Evolutionary conservation across 495 filamentous ascomycete species (phyloP).

Genomic region (Daldinia bambusicola): DNA sequence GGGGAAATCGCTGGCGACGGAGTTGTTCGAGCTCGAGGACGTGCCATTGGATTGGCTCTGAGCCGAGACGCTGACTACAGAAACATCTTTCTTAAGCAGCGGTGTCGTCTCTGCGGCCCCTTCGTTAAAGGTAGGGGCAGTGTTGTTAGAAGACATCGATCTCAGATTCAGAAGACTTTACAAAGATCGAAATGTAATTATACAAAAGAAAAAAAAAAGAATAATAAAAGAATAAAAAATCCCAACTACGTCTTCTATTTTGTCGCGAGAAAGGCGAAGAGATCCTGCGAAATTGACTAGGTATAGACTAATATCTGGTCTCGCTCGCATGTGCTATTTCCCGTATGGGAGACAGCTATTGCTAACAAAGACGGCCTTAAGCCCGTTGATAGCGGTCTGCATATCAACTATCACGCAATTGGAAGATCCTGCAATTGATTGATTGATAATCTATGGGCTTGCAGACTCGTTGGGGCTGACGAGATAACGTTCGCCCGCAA

Average conservation of each 20-base stretch:
- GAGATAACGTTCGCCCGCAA: conserved; percentile 1
- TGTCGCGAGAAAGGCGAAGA: not conserved
- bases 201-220: not conserved
- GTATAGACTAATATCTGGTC: not conserved
- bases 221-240: not conserved
- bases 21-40: conserved; percentile 18
- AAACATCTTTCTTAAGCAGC: conserved; percentile 31
- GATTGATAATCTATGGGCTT: conserved; percentile 14
- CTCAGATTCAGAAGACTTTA: not conserved
- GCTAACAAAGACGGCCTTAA: not conserved
- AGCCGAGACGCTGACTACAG: conserved; percentile 16
- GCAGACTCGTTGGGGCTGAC: not conserved
- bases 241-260: not conserved
- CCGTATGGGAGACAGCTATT: not conserved
- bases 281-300: not conserved
- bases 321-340: not conserved
- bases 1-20: conserved; percentile 1
- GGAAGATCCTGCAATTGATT: conserved; percentile 12
- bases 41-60: conserved; percentile 33
- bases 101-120: conserved; percentile 43
- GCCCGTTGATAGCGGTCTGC: conserved; percentile 3
- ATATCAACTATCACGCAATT: conserved; percentile 32
- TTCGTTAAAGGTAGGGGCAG: conserved; percentile 17
- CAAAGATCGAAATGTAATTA: not conserved
- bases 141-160: conserved; percentile 22